These are phyloP conservation scores for Pyrenochaeta sp. DNA, from an alignment of 2,329 filamentous ascomycete genomes.

Conservation along the genomic window DNA sequence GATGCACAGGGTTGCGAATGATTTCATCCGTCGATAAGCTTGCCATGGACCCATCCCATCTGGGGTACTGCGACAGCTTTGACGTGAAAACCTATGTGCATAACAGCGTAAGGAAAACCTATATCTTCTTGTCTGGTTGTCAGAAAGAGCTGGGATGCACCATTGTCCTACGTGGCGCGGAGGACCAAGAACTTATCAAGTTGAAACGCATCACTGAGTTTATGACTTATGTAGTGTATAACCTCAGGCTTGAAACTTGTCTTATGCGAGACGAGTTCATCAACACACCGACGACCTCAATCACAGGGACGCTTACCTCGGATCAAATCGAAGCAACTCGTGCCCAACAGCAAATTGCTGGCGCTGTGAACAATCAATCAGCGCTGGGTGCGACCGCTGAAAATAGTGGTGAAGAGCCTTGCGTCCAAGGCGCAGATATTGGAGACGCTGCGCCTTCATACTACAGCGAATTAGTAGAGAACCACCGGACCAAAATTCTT, in stretches of 20 bases:
- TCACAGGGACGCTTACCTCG: slow-evolving; percentile 47
- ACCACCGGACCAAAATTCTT: slow-evolving; percentile 90
- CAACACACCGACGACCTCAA: slow-evolving; percentile 73
- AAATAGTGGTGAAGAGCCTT: slow-evolving; percentile 20
- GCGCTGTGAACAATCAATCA: background rate
- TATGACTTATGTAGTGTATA: slow-evolving; percentile 99
- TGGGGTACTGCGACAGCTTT: slow-evolving; percentile 84
- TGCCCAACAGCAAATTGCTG: background rate
- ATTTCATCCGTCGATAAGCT: slow-evolving; percentile 96
- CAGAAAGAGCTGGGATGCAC: slow-evolving; percentile 91
- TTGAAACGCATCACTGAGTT: slow-evolving; percentile 97
- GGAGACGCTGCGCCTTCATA: slow-evolving; percentile 88
- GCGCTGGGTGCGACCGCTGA: background rate
- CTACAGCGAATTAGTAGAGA: slow-evolving; percentile 93
- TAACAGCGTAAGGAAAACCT: slow-evolving; percentile 86
- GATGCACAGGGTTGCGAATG: slow-evolving; percentile 89
- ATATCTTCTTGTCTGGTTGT: slow-evolving; percentile 93
- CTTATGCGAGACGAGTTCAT: slow-evolving; percentile 93
- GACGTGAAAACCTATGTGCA: slow-evolving; percentile 96
- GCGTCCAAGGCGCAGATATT: too few species aligned
- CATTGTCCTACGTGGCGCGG: slow-evolving; percentile 86
- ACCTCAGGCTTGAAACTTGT: slow-evolving; percentile 93
- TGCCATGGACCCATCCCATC: slow-evolving; percentile 74
- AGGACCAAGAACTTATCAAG: slow-evolving; percentile 73
- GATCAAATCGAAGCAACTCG: slow-evolving; percentile 21